Evolutionary conservation across 768 basidiomycete species (phyloP), one percentile per base, ranked within the genome.

Genomic region (Tubosaeta brunneosetosa): DNA sequence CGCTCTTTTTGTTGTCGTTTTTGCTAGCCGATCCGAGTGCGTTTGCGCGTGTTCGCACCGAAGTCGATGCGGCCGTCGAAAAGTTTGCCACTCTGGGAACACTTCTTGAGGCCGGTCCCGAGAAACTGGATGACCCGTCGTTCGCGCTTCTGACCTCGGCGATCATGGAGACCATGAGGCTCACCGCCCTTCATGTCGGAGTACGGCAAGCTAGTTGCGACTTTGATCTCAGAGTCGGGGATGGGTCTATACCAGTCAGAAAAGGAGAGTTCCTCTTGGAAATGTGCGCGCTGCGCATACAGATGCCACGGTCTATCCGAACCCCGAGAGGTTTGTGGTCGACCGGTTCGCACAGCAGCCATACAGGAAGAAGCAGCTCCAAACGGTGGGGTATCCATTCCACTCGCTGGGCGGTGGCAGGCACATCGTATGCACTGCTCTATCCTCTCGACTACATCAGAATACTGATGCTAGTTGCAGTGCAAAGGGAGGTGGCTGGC

Each of bases 1-100:
- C 56, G 0, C 56, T 61, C 34, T 63, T 65, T 16, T 44, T 54
- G 22, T 33, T 66, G 3, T 53, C 58, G 1, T 63, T 53, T 33
- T 66, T 82, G 25, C 67, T 81, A 32, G 70, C 73, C 44, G 63
- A 76, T 50, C 75, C 76, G 0, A 61, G 66, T n/a, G 73, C 68
- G 1, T 67, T 80, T 64, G 68, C 71, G 27, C 75, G 72, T 47
- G 70, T 81, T 6, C 75, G 75, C 2, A 64, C 67, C 4, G 78
- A 83, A 52, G 64, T 82, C 13, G 80, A 82, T 36, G 19, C 14
- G 4, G 61, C 56, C 1, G 47, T 66, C 6, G 26, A 52, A 27
- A 56, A 32, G 9, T 60, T 47, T 1, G 50, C 58, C 2, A 37
- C 31, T 41, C 43, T 66, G 43, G 58, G 57, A 17, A 22, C 22